Base-by-base conservation (phyloP, 1,284 basidiomycete species). In the Microbotryum saponariae region DNA sequence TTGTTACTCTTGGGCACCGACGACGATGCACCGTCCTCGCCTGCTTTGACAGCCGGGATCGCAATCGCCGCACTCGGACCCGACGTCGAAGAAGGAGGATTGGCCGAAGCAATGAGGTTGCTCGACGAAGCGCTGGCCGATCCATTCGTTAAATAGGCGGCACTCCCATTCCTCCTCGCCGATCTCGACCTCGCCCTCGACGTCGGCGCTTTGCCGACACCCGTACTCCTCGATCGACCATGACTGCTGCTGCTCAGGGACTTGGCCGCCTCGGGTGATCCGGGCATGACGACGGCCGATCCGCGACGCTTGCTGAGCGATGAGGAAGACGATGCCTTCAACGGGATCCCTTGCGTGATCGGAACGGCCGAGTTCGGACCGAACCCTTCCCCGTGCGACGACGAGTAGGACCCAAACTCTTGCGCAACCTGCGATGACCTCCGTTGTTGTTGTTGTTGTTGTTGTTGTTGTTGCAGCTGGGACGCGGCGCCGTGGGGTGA, bases 171-270 rank as follows among this genome's bases (percentile, higher is more conserved):
- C 45, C 66, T 44, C 9, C 66, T 51, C 16, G 67, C 67, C 14
- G 52, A 56, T 1, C 67, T 57, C 4, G 53, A 57, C 6, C 67
- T 55, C 12, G 55, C 53, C 23, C 61, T 55, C 55, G 65, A 63
- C 4, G 61, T 42, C 18, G 67, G 64, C 23, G 67, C 62, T 20
- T 66, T 68, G 45, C 67, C 67, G 14, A 64, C 64, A 3, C 46
- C 60, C 8, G 29, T 49, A 21, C 54, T 53, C 18, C 60, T 46
- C 21, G 59, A 60, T 20, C 56, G 23, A 31, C 56, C 51, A 25
- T 42, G 37, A 16, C 16, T 42, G 37, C 37, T 42, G 16, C 37
- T 42, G 37, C n/a, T n/a, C n/a, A 42, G 12, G 3, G 37, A 42
- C 16, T 42, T 42, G 37, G 14, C 37, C 16, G 16, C 37, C 37